A percentile compares a stretch with the other conserved stretches of the same genome.
Evolutionary conservation across 108 stramenopile species (phyloP).

Genomic region (Nitzschia inconspicua): DNA sequence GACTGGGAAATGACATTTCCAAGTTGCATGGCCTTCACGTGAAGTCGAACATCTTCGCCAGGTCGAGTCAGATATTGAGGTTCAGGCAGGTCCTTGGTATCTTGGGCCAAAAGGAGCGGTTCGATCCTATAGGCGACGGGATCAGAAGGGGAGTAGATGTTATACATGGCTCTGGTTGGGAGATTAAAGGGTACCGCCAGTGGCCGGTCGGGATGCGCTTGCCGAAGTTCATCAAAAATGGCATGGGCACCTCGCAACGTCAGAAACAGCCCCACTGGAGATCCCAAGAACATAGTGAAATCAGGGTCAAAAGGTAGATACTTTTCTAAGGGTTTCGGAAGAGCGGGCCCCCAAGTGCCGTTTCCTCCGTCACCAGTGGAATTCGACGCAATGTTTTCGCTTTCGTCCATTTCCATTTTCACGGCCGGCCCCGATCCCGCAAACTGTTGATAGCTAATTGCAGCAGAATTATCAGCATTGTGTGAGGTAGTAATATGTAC

Average conservation of each 20-base stretch:
- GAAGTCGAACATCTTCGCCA: slow-evolving; percentile 68
- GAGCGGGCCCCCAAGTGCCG: slow-evolving; percentile 74
- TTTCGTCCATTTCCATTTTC: slow-evolving; percentile 17
- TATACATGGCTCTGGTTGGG: slow-evolving; percentile 59
- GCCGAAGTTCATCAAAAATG: slow-evolving; percentile 71
- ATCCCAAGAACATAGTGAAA: slow-evolving; percentile 70
- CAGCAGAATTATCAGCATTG: background rate
- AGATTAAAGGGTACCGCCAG: slow-evolving; percentile 61
- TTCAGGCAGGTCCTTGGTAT: slow-evolving; percentile 47
- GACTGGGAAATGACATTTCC: slow-evolving; percentile 52
- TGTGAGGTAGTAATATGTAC: slow-evolving; percentile 12
- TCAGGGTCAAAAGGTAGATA: slow-evolving; percentile 76
- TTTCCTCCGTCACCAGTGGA: slow-evolving; percentile 17
- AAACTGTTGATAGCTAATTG: slow-evolving; percentile 44
- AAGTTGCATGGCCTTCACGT: slow-evolving; percentile 74
- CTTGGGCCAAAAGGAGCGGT: slow-evolving; percentile 56
- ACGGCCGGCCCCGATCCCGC: slow-evolving; percentile 17
- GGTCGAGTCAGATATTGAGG: slow-evolving; percentile 63
- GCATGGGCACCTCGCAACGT: slow-evolving; percentile 78
- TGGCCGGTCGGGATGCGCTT: slow-evolving; percentile 29
- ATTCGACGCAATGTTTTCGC: no score
- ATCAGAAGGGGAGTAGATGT: slow-evolving; percentile 81
- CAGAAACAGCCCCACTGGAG: slow-evolving; percentile 78
- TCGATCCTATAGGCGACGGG: slow-evolving; percentile 84
- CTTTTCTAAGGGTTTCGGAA: slow-evolving; percentile 38